Base-by-base conservation (phyloP, 2,329 filamentous ascomycete genomes). In the Aspergillus tamarii region DNA sequence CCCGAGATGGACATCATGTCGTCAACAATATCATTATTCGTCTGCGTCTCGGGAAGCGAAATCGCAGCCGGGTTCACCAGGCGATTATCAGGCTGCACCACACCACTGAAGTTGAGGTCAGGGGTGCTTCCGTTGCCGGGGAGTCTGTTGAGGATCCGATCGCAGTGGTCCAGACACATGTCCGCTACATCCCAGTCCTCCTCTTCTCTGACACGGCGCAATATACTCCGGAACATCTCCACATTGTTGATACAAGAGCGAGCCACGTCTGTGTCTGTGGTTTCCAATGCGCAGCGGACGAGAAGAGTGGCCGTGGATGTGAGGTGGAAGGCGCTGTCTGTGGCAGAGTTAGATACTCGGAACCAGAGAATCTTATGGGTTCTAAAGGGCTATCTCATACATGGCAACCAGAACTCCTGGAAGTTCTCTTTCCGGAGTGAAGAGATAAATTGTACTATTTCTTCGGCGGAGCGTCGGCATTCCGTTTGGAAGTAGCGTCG, bases 131-230 rank as follows among this genome's bases (percentile, higher is more conserved):
- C 64, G 57, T 68, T 73, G 5, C 72, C 74, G 6, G 77, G 77
- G 32, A 79, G 77, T 48, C 78, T 73, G 71, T 75, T 78, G 66
- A 82, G 73, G 59, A 82, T 79, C 32, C 76, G 74, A 62, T 82
- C 81, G 69, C 80, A 82, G 69, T 82, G 79, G 46, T 86, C 83
- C 4, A 86, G 73, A 52, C 83, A 85, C 72, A 85, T 85, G 56
- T 84, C 81, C 9, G 84, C 84, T 10, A 86, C 79, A 65, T 87
- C 84, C 84, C 84, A 87, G 57, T 84, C 81, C 67, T 84, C 81
- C 57, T 84, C 81, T 34, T 82, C 80, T 16, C 79, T 76, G 26
- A 83, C 82, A 54, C 78, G 76, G 46, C 81, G 80, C 9, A 85
- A 79, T 36, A 83, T 80, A 9, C 78, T 76, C 43, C 83, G 81